Percentiles rank a stretch among this genome's conserved stretches.
Evolutionary conservation across 257 asterid genomes (phyloP).

Genomic region (Nicotiana tabacum): DNA sequence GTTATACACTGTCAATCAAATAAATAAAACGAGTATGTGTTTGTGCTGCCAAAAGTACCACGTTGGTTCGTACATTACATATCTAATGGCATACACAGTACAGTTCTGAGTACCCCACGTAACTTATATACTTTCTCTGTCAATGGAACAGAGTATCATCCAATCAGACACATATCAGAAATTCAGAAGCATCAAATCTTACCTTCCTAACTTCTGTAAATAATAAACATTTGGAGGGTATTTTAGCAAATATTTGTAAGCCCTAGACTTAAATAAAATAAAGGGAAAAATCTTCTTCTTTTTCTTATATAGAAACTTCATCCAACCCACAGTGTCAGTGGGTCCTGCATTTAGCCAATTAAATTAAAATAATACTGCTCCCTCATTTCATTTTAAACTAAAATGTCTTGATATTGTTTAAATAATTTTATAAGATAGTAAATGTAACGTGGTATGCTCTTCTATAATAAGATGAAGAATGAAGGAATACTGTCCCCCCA

Average conservation of each 20-base stretch:
- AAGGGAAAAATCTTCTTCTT: neutral
- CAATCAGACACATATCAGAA: neutral
- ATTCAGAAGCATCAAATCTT: neutral
- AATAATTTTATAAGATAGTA: no score
- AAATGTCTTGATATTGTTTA: no score
- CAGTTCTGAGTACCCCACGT: neutral
- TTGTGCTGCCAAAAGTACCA: neutral
- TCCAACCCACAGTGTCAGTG: neutral
- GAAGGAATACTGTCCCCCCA: no score
- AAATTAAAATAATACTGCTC: no score
- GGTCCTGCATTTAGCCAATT: neutral
- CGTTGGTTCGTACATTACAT: neutral
- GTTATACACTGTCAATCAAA: neutral
- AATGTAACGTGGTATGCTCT: no score
- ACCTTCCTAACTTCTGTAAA: neutral
- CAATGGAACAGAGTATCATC: neutral
- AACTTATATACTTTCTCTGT: neutral
- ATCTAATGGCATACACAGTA: neutral
- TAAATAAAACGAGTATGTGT: neutral
- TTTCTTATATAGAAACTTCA: neutral
- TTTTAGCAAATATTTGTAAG: neutral
- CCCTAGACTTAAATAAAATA: neutral
- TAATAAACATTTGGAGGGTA: neutral
- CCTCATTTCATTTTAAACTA: no score
- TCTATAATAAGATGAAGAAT: no score